Evolutionary conservation across 345 rosid genomes (phyloP).

Genomic region (Jatropha curcas): DNA sequence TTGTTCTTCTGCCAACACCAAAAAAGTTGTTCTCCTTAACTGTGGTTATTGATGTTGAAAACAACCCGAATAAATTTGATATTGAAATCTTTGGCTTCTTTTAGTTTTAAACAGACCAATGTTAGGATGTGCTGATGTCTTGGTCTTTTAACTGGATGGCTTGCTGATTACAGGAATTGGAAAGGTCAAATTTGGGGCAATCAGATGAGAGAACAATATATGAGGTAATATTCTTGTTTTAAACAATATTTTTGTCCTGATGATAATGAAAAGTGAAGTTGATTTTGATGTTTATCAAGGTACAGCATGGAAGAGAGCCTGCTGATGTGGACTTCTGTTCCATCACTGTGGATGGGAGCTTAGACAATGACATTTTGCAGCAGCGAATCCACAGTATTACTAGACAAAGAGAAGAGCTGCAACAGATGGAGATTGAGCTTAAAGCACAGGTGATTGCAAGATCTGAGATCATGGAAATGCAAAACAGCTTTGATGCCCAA

Average conservation of each 20-base stretch:
- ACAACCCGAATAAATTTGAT: not conserved
- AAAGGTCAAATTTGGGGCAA: constrained; percentile 58
- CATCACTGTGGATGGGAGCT: constrained; percentile 49
- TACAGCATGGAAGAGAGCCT: constrained; percentile 82
- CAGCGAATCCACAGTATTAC: constrained; percentile 58
- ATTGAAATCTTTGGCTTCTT: not conserved
- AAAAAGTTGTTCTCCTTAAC: too few relatives aligned
- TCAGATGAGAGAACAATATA: constrained; percentile 77
- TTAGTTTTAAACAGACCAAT: not conserved
- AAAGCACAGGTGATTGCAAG: constrained; percentile 71
- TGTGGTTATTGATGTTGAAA: not conserved
- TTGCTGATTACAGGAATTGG: constrained; percentile 51
- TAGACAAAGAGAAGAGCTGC: constrained; percentile 72
- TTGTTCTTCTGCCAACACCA: not conserved
- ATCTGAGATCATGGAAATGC: constrained; percentile 65
- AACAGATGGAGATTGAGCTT: constrained; percentile 72
- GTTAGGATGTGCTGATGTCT: not conserved
- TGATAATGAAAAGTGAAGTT: constrained; percentile 19
- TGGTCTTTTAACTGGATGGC: not conserved
- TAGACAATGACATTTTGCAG: constrained; percentile 56
- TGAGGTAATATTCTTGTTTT: constrained; percentile 54
- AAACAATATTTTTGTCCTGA: constrained; percentile 1
- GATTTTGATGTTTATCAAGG: constrained; percentile 39
- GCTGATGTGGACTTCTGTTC: constrained; percentile 65
- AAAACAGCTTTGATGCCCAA: constrained; percentile 55